Evolutionary conservation across 2,329 filamentous ascomycete genomes (phyloP), one percentile per base, ranked within the genome.

Genomic region (Torrubiella hemipterigena): DNA sequence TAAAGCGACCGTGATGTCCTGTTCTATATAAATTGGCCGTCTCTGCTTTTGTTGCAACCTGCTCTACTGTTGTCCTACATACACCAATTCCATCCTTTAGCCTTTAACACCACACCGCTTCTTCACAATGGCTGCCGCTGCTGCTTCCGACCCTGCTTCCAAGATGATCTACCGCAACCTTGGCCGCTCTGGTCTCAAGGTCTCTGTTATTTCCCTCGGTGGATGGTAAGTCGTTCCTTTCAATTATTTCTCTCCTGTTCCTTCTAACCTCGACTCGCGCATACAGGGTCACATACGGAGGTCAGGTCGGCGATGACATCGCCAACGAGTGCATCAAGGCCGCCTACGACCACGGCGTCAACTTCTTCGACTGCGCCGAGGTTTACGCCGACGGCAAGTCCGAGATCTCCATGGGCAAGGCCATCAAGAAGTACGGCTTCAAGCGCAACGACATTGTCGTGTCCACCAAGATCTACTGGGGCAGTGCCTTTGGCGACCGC

Each of bases 281-380:
- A n/a, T n/a, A n/a, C n/a, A n/a, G n/a, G n/a, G 63, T 86, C 31
- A 85, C 81, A 1, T 84, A 82, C 42, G 81, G 81, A 32, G 79
- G 78, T 13, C 76, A 82, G 42, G 74, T 83, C 18, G 73, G 77
- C 28, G 9, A 29, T 56, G 56, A 59, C 46, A 52, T 50, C 21
- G 59, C 73, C 0, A 73, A 69, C 46, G 60, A 62, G 31, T 74
- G 69, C 48, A 73, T 75, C 67, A 72, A 73, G 54, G 63, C 67
- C 3, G 72, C 72, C 7, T 75, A 70, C 41, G 67, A 75, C 41
- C 56, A 55, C 29, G 72, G 72, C 6, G 61, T 77, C 47, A 77
- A 76, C 54, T 75, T 74, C 53, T 77, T 77, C 42, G 72, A 76
- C 47, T 69, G 63, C 24, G 71, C 73, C 23, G 71, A 77, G 49